Conservation (phyloP, 2,329 filamentous ascomycete species). For the Pyricularia grisea region DNA sequence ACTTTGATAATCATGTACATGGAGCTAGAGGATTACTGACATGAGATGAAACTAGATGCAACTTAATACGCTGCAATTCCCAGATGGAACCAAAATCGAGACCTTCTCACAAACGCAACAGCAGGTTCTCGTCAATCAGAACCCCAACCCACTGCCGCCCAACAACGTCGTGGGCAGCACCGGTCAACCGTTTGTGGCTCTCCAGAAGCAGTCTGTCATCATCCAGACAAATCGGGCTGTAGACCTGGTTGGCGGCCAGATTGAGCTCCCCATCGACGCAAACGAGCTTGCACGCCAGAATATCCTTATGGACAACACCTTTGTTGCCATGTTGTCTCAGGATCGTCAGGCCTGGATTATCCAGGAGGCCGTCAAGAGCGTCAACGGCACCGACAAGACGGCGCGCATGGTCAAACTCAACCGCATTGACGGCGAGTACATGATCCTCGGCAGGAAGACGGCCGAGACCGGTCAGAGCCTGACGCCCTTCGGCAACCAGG, state of each 20-base stretch:
- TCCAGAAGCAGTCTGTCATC: not conserved
- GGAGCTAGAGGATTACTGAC: not conserved
- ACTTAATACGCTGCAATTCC: constrained; percentile 1
- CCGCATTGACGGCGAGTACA: constrained; percentile 4
- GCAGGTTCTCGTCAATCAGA: constrained; percentile 4
- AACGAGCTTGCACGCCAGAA: not conserved
- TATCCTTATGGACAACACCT: not conserved
- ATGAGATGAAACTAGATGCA: not conserved
- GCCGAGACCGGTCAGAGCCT: constrained; percentile 1
- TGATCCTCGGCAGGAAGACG: constrained; percentile 3
- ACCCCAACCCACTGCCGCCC: not conserved
- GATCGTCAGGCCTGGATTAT: constrained; percentile 5
- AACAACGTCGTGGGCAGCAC: not conserved
- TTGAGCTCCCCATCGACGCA: constrained; percentile 1
- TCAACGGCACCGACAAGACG: constrained; percentile 5
- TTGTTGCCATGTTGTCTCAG: constrained; percentile 1
- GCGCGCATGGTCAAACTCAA: constrained; percentile 5
- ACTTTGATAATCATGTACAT: no score
- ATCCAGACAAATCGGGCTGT: constrained; percentile 3
- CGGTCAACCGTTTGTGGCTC: constrained; percentile 2
- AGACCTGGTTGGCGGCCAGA: constrained; percentile 3
- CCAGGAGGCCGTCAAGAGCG: constrained; percentile 1
- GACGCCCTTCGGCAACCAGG: not conserved
- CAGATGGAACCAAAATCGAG: constrained; percentile 5
- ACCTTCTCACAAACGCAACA: constrained; percentile 4